Percentiles rank a stretch among this genome's conserved stretches.
Evolutionary conservation across 108 stramenopile species (phyloP).

Genomic region (Bacterosira constricta): DNA sequence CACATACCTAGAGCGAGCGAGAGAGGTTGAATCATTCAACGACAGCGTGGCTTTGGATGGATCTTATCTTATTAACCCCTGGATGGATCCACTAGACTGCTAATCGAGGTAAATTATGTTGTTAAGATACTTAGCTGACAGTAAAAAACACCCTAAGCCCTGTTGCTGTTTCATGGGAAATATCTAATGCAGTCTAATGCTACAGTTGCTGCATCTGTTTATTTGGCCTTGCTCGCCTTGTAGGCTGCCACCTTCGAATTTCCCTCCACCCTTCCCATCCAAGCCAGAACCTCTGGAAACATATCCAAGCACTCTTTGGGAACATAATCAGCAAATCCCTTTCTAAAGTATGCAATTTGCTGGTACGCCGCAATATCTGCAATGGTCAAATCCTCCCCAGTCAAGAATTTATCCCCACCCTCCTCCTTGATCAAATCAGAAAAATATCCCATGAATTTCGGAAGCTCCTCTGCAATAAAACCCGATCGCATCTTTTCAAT

Average conservation of each 20-base stretch:
- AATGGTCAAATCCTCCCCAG: slow-evolving; percentile 60
- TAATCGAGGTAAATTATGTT: too few species aligned
- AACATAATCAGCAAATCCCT: slow-evolving; percentile 68
- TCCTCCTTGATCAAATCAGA: slow-evolving; percentile 44
- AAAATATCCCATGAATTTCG: slow-evolving; percentile 49
- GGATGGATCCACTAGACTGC: too few species aligned
- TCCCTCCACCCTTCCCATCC: slow-evolving; percentile 33
- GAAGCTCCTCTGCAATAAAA: slow-evolving; percentile 57
- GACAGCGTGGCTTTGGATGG: too few species aligned
- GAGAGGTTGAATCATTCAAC: too few species aligned
- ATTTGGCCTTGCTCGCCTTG: slow-evolving; percentile 36
- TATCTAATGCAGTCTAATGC: too few species aligned
- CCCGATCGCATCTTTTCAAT: slow-evolving; percentile 54
- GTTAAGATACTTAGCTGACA: too few species aligned
- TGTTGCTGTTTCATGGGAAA: too few species aligned
- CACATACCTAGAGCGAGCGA: too few species aligned
- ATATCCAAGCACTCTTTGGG: slow-evolving; percentile 56
- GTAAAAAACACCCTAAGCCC: too few species aligned
- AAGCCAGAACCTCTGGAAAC: slow-evolving; percentile 47
- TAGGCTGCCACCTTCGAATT: slow-evolving; percentile 48
- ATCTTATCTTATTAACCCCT: too few species aligned
- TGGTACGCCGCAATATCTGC: slow-evolving; percentile 67
- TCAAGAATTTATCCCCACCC: slow-evolving; percentile 39
- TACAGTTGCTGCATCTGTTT: too few species aligned
- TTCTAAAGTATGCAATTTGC: slow-evolving; percentile 40